These are phyloP conservation scores for Ophiostoma triangulosporum DNA, from an alignment of 2,329 filamentous ascomycete genomes.

Conservation along the genomic window DNA sequence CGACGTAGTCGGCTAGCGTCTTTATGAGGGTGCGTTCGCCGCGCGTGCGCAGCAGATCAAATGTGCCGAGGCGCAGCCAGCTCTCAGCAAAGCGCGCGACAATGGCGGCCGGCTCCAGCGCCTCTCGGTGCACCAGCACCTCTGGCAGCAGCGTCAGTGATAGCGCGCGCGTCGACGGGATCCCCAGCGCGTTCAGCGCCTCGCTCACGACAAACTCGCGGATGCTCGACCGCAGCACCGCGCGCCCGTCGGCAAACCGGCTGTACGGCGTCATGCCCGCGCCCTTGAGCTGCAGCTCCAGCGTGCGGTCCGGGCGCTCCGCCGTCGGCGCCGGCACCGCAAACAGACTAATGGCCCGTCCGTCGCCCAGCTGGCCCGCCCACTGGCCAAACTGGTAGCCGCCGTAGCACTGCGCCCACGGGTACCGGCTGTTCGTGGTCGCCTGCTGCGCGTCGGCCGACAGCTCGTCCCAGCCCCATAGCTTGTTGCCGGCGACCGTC, in stretches of 20 bases:
- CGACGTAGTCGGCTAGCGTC: conserved; percentile 66
- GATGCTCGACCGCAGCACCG: conserved; percentile 83
- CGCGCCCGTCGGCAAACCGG: conserved; percentile 90
- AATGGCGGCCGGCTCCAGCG: conserved; percentile 78
- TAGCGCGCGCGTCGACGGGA: conserved; percentile 77
- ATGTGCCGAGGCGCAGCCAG: conserved; percentile 90
- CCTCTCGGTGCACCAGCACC: conserved; percentile 62
- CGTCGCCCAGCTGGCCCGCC: conserved; percentile 93
- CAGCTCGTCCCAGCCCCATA: conserved; percentile 56
- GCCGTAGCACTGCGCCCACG: conserved; percentile 97
- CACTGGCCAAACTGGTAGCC: conserved; percentile 72
- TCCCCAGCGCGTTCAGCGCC: conserved; percentile 68
- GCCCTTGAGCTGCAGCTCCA: conserved; percentile 89
- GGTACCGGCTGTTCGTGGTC: conserved; percentile 39
- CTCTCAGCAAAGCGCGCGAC: conserved; percentile 82
- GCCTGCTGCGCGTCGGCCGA: conserved; percentile 8
- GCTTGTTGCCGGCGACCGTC: conserved; percentile 67
- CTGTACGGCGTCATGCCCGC: conserved; percentile 90
- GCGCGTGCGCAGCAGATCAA: conserved; percentile 76
- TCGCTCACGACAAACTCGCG: conserved; percentile 91
- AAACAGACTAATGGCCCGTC: conserved; percentile 86
- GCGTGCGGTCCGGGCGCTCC: conserved; percentile 28
- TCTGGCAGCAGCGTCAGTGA: conserved; percentile 67
- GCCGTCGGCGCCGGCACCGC: conserved; percentile 56
- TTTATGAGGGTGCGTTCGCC: conserved; percentile 65